These are phyloP conservation scores for Coniochaeta prunicola DNA, from an alignment of 2,329 filamentous ascomycete genomes.

Conservation along the genomic window DNA sequence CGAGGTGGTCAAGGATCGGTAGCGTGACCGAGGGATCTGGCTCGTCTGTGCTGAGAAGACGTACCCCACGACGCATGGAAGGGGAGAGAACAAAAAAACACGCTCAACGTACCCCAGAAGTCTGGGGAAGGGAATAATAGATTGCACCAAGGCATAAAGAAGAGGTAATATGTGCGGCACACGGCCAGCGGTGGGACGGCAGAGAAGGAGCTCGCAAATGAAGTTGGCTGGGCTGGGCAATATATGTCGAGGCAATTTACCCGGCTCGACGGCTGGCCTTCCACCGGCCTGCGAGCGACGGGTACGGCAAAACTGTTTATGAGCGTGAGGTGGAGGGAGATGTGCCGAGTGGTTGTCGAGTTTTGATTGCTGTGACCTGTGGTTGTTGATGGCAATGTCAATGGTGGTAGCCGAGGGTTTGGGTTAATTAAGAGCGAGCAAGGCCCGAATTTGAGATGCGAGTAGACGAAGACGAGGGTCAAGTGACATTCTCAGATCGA, in stretches of 20 bases:
- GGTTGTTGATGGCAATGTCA: neutral
- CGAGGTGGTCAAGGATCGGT: neutral
- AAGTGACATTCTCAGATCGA: neutral
- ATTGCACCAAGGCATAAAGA: neutral
- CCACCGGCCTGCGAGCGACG: neutral
- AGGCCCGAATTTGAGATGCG: too few relatives aligned
- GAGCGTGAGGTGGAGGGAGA: neutral
- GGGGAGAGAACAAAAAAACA: neutral
- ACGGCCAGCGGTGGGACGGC: neutral
- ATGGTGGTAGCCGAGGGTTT: neutral
- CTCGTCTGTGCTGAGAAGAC: too few relatives aligned
- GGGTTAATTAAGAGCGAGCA: neutral
- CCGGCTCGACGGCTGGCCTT: neutral
- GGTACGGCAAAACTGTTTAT: neutral
- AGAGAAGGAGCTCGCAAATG: neutral
- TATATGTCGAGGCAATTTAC: neutral
- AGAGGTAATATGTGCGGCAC: neutral
- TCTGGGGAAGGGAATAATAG: neutral
- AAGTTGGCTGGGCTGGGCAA: neutral
- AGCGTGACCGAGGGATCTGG: neutral
- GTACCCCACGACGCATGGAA: neutral
- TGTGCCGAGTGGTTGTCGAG: neutral
- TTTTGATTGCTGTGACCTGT: neutral
- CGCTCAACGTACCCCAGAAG: neutral
- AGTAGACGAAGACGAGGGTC: neutral